Percentiles rank a stretch among this genome's conserved stretches.
These are phyloP conservation scores for Acer saccharum DNA, from an alignment of 345 rosid genomes.

Conservation along the genomic window DNA sequence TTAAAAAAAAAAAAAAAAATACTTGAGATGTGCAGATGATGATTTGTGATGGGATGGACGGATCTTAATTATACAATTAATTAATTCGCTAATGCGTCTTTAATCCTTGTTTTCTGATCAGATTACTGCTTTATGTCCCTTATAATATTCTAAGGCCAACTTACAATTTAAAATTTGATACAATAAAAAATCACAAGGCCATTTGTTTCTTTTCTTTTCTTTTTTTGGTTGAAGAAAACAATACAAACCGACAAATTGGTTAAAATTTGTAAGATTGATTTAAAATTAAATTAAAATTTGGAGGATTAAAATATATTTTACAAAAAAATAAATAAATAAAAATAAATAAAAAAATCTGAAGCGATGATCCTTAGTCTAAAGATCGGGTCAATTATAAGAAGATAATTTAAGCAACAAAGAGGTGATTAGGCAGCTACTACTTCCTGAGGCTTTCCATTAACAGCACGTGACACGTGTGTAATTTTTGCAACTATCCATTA, in stretches of 20 bases:
- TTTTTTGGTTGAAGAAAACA: not conserved
- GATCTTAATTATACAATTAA: not conserved
- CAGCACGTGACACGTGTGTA: constrained; percentile 16
- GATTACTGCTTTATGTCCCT: not conserved
- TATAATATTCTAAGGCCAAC: not conserved
- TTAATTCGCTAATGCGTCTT: not conserved
- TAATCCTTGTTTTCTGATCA: not conserved
- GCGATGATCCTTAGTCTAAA: too few species aligned
- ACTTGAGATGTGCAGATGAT: not conserved
- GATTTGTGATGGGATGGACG: constrained; percentile 2
- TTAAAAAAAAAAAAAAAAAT: too few species aligned
- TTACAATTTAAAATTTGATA: not conserved
- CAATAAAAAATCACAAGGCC: not conserved
- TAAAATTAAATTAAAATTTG: too few species aligned
- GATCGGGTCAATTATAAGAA: not conserved
- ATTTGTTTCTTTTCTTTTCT: not conserved
- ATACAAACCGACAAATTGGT: not conserved
- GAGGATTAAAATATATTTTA: too few species aligned
- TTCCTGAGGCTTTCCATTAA: not conserved
- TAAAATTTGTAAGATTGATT: not conserved
- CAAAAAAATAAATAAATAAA: too few species aligned
- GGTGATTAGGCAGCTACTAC: constrained; percentile 3
- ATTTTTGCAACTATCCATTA: not conserved
- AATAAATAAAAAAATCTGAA: too few species aligned
- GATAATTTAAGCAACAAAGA: not conserved